These are phyloP conservation scores for Colletotrichum sp. DNA, from an alignment of 2,329 filamentous ascomycete species.

Conservation along the genomic window DNA sequence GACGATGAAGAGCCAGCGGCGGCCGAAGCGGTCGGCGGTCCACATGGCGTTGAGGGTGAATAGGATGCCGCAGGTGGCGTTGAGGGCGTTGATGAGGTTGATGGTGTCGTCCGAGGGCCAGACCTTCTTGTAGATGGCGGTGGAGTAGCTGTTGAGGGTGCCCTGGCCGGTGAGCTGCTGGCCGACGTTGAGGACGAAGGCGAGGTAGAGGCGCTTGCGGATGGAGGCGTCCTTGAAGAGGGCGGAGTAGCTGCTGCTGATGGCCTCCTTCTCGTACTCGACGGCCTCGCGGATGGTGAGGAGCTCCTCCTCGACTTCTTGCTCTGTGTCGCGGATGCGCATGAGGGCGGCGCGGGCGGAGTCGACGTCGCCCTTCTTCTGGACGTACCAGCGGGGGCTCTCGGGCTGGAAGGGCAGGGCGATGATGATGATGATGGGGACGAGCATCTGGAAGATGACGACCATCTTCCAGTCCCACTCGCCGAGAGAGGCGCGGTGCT, in stretches of 20 bases:
- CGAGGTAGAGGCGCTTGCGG: constrained; percentile 69
- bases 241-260: constrained; percentile 64
- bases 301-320: constrained; percentile 72
- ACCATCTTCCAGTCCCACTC: constrained; percentile 79
- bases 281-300: constrained; percentile 70
- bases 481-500: constrained; percentile 60
- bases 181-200: constrained; percentile 71
- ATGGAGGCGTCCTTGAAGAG: constrained; percentile 74
- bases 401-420: constrained; percentile 72
- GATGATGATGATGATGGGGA: constrained; percentile 65
- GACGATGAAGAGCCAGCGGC: constrained; percentile 72
- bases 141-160: constrained; percentile 74
- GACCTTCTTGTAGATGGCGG: constrained; percentile 76
- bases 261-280: constrained; percentile 74
- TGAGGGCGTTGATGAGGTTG: constrained; percentile 76
- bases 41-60: constrained; percentile 77
- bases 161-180: constrained; percentile 78
- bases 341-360: constrained; percentile 62
- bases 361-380: constrained; percentile 64
- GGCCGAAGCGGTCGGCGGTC: constrained; percentile 75
- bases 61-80: constrained; percentile 74
- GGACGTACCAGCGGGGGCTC: constrained; percentile 71
- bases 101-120: constrained; percentile 65
- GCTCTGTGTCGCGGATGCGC: constrained; percentile 67
- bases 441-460: constrained; percentile 74